Evolutionary conservation across 2,329 filamentous ascomycete genomes (phyloP).

Genomic region (Colletotrichum karsti): DNA sequence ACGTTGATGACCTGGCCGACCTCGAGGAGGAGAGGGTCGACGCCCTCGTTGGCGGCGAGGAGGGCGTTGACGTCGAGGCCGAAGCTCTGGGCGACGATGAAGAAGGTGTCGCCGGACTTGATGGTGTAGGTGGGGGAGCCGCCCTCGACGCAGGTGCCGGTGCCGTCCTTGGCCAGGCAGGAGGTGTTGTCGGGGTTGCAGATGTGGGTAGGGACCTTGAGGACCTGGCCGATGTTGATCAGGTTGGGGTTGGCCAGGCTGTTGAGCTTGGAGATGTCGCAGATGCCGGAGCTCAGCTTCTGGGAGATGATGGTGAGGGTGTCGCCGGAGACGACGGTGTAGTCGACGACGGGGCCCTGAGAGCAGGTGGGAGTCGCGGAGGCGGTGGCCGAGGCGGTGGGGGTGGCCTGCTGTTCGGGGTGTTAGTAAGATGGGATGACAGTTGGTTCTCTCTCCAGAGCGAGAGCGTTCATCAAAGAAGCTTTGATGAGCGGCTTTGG

Average conservation of each 20-base stretch:
- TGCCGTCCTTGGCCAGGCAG: slow-evolving; percentile 4
- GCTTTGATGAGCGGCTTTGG: no score
- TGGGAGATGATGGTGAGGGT: slow-evolving; percentile 18
- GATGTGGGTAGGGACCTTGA: slow-evolving; percentile 9
- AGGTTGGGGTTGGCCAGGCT: slow-evolving; percentile 11
- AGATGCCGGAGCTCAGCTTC: slow-evolving; percentile 18
- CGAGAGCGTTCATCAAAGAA: no score
- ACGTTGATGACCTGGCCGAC: slow-evolving; percentile 7
- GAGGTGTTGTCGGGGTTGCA: slow-evolving; percentile 25
- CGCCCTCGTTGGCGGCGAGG: background rate
- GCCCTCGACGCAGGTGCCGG: background rate
- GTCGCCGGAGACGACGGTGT: slow-evolving; percentile 4
- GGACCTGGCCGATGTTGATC: background rate
- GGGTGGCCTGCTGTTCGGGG: background rate
- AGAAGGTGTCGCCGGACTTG: slow-evolving; percentile 10
- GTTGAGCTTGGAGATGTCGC: slow-evolving; percentile 10
- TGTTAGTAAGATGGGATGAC: background rate
- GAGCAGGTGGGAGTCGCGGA: slow-evolving; percentile 7
- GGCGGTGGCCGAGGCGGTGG: background rate
- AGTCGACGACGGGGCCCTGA: slow-evolving; percentile 1
- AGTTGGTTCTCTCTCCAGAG: no score
- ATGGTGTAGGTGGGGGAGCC: slow-evolving; percentile 2
- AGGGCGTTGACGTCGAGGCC: slow-evolving; percentile 5
- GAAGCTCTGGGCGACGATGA: background rate
- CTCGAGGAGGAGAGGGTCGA: slow-evolving; percentile 3